Evolutionary conservation across 116 monocot genomes (phyloP).

Genomic region (Phalaenopsis hybrid): DNA sequence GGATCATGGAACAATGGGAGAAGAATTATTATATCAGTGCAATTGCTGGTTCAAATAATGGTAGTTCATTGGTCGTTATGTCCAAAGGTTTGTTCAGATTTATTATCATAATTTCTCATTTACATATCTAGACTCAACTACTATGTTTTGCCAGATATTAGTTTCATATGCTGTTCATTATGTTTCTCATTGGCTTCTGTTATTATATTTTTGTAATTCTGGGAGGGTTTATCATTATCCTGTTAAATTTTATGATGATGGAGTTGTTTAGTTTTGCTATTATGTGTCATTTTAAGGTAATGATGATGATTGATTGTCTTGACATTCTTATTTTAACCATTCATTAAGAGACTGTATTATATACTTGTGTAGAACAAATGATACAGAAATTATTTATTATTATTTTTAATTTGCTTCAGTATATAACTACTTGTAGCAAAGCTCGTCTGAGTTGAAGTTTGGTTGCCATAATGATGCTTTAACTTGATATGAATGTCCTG

Average conservation of each 20-base stretch:
- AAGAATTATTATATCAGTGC: slow-evolving; percentile 57
- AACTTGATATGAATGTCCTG: not conserved
- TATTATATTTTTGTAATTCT: not conserved
- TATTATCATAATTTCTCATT: not conserved
- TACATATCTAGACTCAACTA: not conserved
- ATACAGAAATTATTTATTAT: not conserved
- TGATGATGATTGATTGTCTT: not conserved
- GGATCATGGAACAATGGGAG: slow-evolving; percentile 71
- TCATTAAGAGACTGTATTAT: not conserved
- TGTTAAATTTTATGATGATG: not conserved
- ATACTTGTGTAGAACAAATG: not conserved
- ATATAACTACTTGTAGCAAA: not conserved
- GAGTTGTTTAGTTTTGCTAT: not conserved
- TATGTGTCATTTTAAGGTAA: not conserved
- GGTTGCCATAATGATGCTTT: not conserved
- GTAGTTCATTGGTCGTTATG: slow-evolving; percentile 62
- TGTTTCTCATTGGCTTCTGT: not conserved
- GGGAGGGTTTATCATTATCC: not conserved
- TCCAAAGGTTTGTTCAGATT: slow-evolving; percentile 40
- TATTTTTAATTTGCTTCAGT: not conserved
- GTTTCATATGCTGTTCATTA: not conserved
- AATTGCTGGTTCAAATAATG: slow-evolving; percentile 54
- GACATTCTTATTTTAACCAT: not conserved
- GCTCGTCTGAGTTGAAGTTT: not conserved
- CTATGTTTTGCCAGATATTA: not conserved